Evolutionary conservation across 345 rosid species (phyloP).

Genomic region (Toxicodendron radicans): DNA sequence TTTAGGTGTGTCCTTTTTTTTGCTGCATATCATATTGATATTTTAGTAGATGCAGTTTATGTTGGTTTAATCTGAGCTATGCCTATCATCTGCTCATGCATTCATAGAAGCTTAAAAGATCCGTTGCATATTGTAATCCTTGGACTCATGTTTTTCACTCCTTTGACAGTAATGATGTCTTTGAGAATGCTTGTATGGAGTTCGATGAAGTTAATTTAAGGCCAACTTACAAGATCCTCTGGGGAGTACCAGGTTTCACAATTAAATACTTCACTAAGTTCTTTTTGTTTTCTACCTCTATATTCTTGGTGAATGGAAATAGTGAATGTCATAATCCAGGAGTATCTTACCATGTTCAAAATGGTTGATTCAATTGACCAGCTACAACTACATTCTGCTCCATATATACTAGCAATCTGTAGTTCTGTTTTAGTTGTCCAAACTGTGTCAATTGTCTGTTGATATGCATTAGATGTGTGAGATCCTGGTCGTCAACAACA

Average conservation of each 20-base stretch:
- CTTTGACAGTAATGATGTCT: slow-evolving; percentile 56
- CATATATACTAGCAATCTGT: background rate
- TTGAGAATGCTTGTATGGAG: slow-evolving; percentile 98
- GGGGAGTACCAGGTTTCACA: slow-evolving; percentile 95
- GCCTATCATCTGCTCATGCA: background rate
- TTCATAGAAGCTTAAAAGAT: background rate
- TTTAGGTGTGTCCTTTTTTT: too few species aligned
- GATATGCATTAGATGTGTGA: background rate
- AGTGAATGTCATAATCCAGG: background rate
- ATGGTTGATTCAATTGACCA: background rate
- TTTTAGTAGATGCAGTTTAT: background rate
- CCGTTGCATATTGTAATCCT: slow-evolving; percentile 10
- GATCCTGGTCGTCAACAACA: background rate
- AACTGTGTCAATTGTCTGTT: background rate
- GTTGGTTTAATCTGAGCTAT: background rate
- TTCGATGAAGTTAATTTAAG: slow-evolving; percentile 82
- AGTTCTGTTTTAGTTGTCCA: background rate
- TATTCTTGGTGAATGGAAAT: background rate
- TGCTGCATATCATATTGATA: background rate
- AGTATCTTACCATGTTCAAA: slow-evolving; percentile 10
- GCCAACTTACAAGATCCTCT: slow-evolving; percentile 89
- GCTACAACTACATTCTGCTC: background rate
- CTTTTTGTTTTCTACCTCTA: slow-evolving; percentile 3
- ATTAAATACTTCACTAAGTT: background rate
- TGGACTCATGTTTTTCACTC: slow-evolving; percentile 18